Conservation (phyloP, 2,329 filamentous ascomycete species). For the Aspergillus terreus region DNA sequence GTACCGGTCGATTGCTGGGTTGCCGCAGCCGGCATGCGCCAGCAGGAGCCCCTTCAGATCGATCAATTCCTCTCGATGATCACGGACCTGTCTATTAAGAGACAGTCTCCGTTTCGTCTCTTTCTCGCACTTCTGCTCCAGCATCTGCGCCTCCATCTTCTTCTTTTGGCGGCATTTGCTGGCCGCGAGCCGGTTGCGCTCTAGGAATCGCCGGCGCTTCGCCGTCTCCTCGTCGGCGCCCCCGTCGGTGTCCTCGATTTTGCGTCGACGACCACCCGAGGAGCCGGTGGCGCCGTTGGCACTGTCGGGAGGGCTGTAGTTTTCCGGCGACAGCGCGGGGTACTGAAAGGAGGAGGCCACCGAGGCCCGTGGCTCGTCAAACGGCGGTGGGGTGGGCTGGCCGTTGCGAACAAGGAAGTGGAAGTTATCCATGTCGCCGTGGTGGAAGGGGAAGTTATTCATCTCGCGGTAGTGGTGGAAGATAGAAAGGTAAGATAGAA, state of each 20-base stretch:
- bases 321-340: too few species aligned
- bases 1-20: too few species aligned
- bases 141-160: slow-evolving; percentile 53
- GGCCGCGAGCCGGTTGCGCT: slow-evolving; percentile 57
- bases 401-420: slow-evolving; percentile 29
- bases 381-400: slow-evolving; percentile 35
- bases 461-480: slow-evolving; percentile 2
- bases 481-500: too few species aligned
- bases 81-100: slow-evolving; percentile 29
- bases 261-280: too few species aligned
- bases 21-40: too few species aligned
- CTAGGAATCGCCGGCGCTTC: slow-evolving; percentile 51
- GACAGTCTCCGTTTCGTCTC: slow-evolving; percentile 29
- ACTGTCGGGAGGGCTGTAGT: too few species aligned
- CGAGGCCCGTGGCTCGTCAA: slow-evolving; percentile 21
- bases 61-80: neutral
- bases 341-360: too few species aligned
- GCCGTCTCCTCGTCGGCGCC: slow-evolving; percentile 21
- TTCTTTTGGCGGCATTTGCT: slow-evolving; percentile 62
- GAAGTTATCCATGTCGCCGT: too few species aligned
- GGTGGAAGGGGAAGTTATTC: slow-evolving; percentile 24
- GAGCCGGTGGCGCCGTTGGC: too few species aligned
- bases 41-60: too few species aligned
- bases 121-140: slow-evolving; percentile 43
- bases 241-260: too few species aligned